Base-by-base conservation (phyloP, 2,329 filamentous ascomycete genomes). In the Elsinoe perseae region DNA sequence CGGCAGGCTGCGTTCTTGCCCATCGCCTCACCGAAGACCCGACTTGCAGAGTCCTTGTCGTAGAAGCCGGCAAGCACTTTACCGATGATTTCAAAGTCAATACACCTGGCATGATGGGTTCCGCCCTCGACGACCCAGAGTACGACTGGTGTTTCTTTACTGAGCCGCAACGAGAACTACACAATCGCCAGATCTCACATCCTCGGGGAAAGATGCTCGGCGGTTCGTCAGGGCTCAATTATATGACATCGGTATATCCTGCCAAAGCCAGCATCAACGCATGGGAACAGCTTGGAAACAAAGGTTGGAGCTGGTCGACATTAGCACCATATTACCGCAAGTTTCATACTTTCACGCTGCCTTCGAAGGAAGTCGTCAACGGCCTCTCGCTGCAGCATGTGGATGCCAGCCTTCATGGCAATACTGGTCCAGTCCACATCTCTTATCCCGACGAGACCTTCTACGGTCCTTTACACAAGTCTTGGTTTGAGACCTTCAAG, bases 221-320 rank as follows among this genome's bases (percentile, higher is more conserved):
- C 9, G 73, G 73, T 1, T 67, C 64, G 18, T 69, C 65, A 9
- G 67, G 66, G 1, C 68, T 74, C 42, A 75, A 74, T 56, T 59
- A 38, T 18, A 16, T 56, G 8, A 68, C 65, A 21, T 40, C 63
- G 7, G 60, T 64, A 30, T 61, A 64, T 28, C 63, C 56, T 25
- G 59, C 61, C 44, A 64, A 54, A 53, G 58, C 57, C 12, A 63
- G 61, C 56, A 61, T 66, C 30, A 63, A 73, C 60, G 65, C 63
- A 6, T 74, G 70, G 71, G 66, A 61, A 3, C 58, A 62, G 16
- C 32, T 67, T 3, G 65, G 65, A 10, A 65, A 65, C 40, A 18
- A 42, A 0, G 63, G 63, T 4, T 81, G 77, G 69, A 71, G 69
- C 58, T 78, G 74, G 57, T 62, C 73, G 2, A 69, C 69, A 3